A percentile compares a stretch with the other conserved stretches of the same genome.
phyloP scores from a whole-genome alignment of 495 filamentous ascomycete genomes.

The Penicillium antarcticum region DNA sequence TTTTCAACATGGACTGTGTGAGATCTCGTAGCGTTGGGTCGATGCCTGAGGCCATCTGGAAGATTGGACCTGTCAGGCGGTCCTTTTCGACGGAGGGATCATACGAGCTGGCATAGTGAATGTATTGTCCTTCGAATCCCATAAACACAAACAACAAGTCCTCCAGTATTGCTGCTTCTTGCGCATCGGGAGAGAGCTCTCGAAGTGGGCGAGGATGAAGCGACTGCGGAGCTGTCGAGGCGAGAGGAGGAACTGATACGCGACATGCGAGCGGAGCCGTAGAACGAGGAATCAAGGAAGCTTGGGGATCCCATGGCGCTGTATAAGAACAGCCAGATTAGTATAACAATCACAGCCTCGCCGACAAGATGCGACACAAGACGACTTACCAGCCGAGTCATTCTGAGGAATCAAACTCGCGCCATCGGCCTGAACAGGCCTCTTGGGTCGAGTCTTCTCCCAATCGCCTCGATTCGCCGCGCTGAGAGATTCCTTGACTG shows the following conservation, averaged over 20 bases:
- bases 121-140: slow-evolving; percentile 98
- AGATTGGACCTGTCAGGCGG: slow-evolving; percentile 74
- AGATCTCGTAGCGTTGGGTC: slow-evolving; percentile 91
- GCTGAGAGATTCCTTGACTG: slow-evolving; percentile 55
- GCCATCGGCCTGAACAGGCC: slow-evolving; percentile 34
- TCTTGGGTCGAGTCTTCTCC: slow-evolving; percentile 41
- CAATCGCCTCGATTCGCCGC: slow-evolving; percentile 40
- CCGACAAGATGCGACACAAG: background rate
- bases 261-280: slow-evolving; percentile 84
- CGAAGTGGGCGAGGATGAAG: slow-evolving; percentile 70
- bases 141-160: slow-evolving; percentile 94
- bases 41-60: slow-evolving; percentile 75
- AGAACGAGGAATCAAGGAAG: slow-evolving; percentile 74
- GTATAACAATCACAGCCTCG: background rate
- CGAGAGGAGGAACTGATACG: slow-evolving; percentile 78
- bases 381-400: slow-evolving; percentile 31
- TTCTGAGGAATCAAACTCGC: slow-evolving; percentile 40
- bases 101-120: slow-evolving; percentile 78
- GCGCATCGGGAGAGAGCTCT: slow-evolving; percentile 69
- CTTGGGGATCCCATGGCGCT: slow-evolving; percentile 81
- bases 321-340: slow-evolving; percentile 16
- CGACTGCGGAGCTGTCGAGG: slow-evolving; percentile 65
- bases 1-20: slow-evolving; percentile 82
- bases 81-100: slow-evolving; percentile 82
- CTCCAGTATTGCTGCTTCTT: slow-evolving; percentile 83